phyloP scores from a whole-genome alignment of 2,329 filamentous ascomycete species.

The Torrubiellomyces zombiae region DNA sequence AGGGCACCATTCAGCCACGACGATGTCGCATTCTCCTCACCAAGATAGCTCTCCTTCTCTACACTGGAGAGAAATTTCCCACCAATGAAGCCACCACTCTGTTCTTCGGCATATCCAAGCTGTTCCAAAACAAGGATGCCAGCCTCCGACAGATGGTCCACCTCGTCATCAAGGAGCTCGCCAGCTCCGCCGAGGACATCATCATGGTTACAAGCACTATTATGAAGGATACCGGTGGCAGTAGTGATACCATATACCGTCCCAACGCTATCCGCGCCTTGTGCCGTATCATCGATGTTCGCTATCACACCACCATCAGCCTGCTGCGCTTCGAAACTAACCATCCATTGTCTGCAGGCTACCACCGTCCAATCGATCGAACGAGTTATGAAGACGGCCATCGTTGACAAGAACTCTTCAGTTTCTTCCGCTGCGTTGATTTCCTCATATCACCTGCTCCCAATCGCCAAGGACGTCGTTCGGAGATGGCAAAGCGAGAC shows the following conservation, averaged over 20 bases:
- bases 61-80: conserved; percentile 93
- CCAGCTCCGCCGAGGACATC: conserved; percentile 88
- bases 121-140: conserved; percentile 99
- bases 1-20: conserved; percentile 87
- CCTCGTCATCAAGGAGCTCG: conserved; percentile 93
- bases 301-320: conserved; percentile 12
- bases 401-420: conserved; percentile 96
- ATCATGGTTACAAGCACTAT: conserved; percentile 99
- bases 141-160: conserved; percentile 98
- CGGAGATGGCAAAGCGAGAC: conserved; percentile 97
- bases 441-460: conserved; percentile 93
- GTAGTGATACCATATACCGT: conserved; percentile 83
- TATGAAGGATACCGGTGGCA: conserved; percentile 97
- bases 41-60: conserved; percentile 90
- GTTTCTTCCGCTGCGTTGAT: conserved; percentile 92
- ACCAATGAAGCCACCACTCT: conserved; percentile 94
- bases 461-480: conserved; percentile 88
- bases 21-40: conserved; percentile 95
- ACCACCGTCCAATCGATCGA: conserved; percentile 96
- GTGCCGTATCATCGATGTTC: conserved; percentile 90
- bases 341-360: conserved; percentile 35
- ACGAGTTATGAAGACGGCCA: conserved; percentile 95
- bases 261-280: conserved; percentile 92
- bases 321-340: neutral
- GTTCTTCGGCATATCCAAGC: conserved; percentile 97